phyloP scores from a whole-genome alignment of 2,329 filamentous ascomycete genomes.

The Fusarium hainanense region DNA sequence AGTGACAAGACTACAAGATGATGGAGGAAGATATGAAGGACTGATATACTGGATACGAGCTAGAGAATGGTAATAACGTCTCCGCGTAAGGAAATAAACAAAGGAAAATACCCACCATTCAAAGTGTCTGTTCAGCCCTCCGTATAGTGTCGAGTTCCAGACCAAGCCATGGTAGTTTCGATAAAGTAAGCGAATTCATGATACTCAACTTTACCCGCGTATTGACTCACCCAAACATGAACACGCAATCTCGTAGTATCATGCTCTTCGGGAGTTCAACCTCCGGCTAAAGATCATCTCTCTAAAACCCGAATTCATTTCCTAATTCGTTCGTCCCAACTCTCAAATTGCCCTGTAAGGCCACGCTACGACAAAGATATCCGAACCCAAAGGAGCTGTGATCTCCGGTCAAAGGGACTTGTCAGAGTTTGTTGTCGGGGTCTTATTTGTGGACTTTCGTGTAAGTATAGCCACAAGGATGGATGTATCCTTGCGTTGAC shows the following conservation, averaged over 20 bases:
- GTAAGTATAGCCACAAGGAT: background rate
- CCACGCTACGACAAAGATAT: background rate
- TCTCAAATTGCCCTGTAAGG: background rate
- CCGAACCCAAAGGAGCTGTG: background rate
- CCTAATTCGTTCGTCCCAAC: background rate
- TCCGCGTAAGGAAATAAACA: background rate
- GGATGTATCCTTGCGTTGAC: conserved; percentile 2
- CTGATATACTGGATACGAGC: background rate
- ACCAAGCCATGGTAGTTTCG: background rate
- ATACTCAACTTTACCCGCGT: background rate
- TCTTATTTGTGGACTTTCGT: conserved; percentile 2
- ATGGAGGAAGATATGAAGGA: background rate
- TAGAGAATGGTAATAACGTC: background rate
- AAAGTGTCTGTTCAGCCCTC: background rate
- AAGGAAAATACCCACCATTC: background rate
- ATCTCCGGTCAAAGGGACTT: conserved; percentile 5
- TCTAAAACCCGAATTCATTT: background rate
- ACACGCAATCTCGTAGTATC: background rate
- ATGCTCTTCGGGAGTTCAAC: background rate
- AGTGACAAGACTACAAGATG: no score
- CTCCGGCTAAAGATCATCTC: background rate
- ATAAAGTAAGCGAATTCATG: background rate
- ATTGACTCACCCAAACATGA: background rate
- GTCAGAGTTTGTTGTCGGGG: conserved; percentile 3
- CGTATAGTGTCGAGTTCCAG: background rate